Base-by-base conservation (phyloP, 495 filamentous ascomycete species). In the Penicillium tannophilum region DNA sequence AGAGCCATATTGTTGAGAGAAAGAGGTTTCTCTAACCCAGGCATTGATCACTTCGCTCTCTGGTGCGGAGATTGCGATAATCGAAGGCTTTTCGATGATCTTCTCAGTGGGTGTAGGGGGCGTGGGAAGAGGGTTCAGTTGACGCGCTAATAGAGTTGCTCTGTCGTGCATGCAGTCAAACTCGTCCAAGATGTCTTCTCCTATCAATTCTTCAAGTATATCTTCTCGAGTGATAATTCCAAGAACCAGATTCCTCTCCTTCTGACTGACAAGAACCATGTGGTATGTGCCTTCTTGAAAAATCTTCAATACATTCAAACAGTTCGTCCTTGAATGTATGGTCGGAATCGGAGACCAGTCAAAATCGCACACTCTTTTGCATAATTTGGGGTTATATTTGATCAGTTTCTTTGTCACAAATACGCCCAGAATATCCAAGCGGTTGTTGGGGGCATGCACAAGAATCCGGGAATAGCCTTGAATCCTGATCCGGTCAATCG, bases 261-360 rank as follows among this genome's bases (percentile, higher is more conserved):
- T 91, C 1, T 93, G 93, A 53, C 79, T 93, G 7, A 96, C 91
- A 11, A 97, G 79, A 10, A 97, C 90, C 92, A 97, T 96, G 71
- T 97, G 91, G 12, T 90, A 93, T 70, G 96, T 96, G 54, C 92
- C 92, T 74, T 97, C 92, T 68, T 97, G 93, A 76, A 97, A 97
- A 73, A 95, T 97, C 74, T 97, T 97, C 69, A 97, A 86, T 62
- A 97, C 96, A 69, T 97, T 93, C 45, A 97, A 76, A 66, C 92
- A 96, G 68, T 89, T 95, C 0, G 93, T 97, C 60, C 94, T 89
- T 1, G 93, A 88, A 10, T 89, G 82, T 2, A 93, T 97, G 71
- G 96, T 92, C 4, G 93, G 93, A 2, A 96, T 79, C 0, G 93
- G 95, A 31, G 91, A 91, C 52, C 97, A 77, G 4, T 90, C 84